These are phyloP conservation scores for Chiua sp. DNA, from an alignment of 1,284 basidiomycete genomes.

Conservation along the genomic window DNA sequence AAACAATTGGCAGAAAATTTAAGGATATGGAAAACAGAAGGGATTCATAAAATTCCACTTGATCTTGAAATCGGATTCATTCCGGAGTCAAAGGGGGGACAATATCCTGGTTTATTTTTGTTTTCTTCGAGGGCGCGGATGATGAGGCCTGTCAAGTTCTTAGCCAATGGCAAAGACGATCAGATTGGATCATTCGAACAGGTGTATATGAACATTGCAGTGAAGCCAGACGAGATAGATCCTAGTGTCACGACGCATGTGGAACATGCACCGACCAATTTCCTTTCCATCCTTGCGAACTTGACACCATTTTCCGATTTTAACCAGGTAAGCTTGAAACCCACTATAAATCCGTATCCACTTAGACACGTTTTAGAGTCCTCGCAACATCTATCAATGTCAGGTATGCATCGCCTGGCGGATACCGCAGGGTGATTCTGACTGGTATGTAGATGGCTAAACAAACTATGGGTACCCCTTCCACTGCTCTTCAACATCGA, in stretches of 20 bases:
- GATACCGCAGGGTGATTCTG: slow-evolving; percentile 7
- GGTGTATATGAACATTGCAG: slow-evolving; percentile 99
- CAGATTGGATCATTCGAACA: slow-evolving; percentile 98
- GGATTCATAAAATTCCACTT: slow-evolving; percentile 81
- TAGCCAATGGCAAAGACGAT: slow-evolving; percentile 87
- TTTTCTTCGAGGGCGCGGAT: slow-evolving; percentile 91
- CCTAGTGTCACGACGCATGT: slow-evolving; percentile 86
- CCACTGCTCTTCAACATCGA: slow-evolving; percentile 87
- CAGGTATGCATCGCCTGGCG: slow-evolving; percentile 54
- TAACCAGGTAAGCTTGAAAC: slow-evolving; percentile 73
- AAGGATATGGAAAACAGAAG: slow-evolving; percentile 96
- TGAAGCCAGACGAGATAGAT: slow-evolving; percentile 90
- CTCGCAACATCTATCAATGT: slow-evolving; percentile 88
- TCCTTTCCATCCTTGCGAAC: slow-evolving; percentile 88
- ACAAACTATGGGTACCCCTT: slow-evolving; percentile 99
- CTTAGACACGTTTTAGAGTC: slow-evolving; percentile 54
- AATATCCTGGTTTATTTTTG: slow-evolving; percentile 96
- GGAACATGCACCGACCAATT: slow-evolving; percentile 94
- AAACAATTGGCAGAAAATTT: slow-evolving; percentile 84
- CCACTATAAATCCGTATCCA: slow-evolving; percentile 2
- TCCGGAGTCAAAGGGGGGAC: slow-evolving; percentile 89
- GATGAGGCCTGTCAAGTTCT: slow-evolving; percentile 98
- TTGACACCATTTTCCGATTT: slow-evolving; percentile 93
- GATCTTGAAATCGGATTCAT: slow-evolving; percentile 97
- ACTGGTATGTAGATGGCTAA: slow-evolving; percentile 87